Conservation (phyloP, 441 rosid genomes). For the Flueggea neowawraea region DNA sequence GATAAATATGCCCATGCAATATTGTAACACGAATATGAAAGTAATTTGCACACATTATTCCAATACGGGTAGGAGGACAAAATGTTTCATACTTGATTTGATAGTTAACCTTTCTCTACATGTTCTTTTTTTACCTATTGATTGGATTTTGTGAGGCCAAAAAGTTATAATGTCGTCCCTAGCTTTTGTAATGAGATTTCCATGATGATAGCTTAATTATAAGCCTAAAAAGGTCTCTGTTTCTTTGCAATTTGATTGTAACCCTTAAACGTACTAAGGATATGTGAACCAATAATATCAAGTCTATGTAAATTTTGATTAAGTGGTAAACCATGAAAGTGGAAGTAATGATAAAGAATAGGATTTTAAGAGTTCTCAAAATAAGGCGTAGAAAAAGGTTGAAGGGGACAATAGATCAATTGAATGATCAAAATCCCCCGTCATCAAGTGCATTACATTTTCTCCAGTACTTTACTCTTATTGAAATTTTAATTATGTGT, state of each 20-base stretch:
- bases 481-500: too few species aligned
- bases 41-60: too few species aligned
- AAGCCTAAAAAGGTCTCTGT: slow-evolving; percentile 12
- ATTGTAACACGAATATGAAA: too few species aligned
- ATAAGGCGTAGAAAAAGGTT: slow-evolving; percentile 18
- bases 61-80: not conserved
- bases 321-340: slow-evolving; percentile 10
- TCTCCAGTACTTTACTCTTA: too few species aligned
- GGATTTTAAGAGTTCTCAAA: slow-evolving; percentile 25
- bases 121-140: not conserved
- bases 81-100: slow-evolving; percentile 12
- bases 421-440: slow-evolving; percentile 9
- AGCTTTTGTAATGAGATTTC: slow-evolving; percentile 6
- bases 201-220: slow-evolving; percentile 31
- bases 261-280: slow-evolving; percentile 5
- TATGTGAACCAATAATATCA: slow-evolving; percentile 13
- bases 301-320: slow-evolving; percentile 3
- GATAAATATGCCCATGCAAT: too few species aligned
- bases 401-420: slow-evolving; percentile 21
- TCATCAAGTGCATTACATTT: too few species aligned
- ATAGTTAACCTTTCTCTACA: slow-evolving; percentile 6
- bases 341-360: slow-evolving; percentile 17
- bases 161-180: slow-evolving; percentile 3
- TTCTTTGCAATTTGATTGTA: slow-evolving; percentile 3
- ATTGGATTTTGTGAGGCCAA: slow-evolving; percentile 3